Base-by-base conservation (phyloP, 257 asterid genomes). In the Verbascum thapsus region DNA sequence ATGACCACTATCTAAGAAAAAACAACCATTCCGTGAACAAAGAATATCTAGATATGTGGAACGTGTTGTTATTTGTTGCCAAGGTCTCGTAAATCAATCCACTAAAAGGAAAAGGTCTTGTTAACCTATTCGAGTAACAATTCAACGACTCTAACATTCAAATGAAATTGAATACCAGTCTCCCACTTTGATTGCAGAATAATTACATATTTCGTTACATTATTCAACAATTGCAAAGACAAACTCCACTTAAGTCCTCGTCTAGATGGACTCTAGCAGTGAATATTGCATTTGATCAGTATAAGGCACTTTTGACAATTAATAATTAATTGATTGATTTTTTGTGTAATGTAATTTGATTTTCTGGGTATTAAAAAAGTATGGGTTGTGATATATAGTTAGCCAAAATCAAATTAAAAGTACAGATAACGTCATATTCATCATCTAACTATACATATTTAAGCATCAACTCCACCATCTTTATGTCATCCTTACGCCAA, bases 201-300 rank as follows among this genome's bases (percentile, higher is more conserved):
- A 51, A 51, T 15, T 45, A 45, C 52, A 45, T 19, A 51, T 22
- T 26, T 23, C 41, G n/a, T 26, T 18, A 23, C 41, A 53, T 26
- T 53, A 53, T 53, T 53, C 58, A 7, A 53, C 11, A 53, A 12
- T 12, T 53, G 39, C 58, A 26, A 23, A 18, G 22, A 53, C 10
- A 0, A 49, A 8, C 32, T 10, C 5, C 3, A 32, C 15, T 13
- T 4, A 53, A 53, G 40, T 23, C 10, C 58, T 23, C 58, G 22
- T 22, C 58, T 50, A 26, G 40, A 5, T 53, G 58, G 58, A 26
- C 16, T 26, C 7, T 11, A 12, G 5, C 32, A 18, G 52, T 45
- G 11, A 1, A 50, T 5, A 19, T 8, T 12, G 8, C 11, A 11
- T 11, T 53, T 6, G 11, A 45, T 17, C 18, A 22, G 8, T 10